These are phyloP conservation scores for Penicillium mononematosum DNA, from an alignment of 495 filamentous ascomycete species.

Conservation along the genomic window DNA sequence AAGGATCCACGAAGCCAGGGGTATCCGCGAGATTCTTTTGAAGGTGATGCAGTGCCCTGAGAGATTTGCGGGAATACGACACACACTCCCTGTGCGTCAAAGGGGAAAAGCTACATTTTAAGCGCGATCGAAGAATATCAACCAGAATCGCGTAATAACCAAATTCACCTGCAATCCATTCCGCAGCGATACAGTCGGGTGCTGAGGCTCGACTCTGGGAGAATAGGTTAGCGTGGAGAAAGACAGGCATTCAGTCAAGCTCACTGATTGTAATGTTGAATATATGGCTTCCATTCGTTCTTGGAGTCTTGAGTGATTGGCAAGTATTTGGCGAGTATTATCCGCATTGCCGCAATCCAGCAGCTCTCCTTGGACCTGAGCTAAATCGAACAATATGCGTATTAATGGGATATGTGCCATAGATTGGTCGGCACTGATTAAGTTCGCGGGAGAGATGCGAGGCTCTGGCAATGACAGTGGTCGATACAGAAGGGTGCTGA, in stretches of 20 bases:
- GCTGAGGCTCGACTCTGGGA: conserved; percentile 17
- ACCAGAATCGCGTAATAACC: conserved; percentile 33
- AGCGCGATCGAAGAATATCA: conserved; percentile 30
- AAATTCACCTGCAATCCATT: conserved; percentile 31
- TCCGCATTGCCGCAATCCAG: conserved; percentile 4
- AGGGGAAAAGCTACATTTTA: conserved; percentile 24
- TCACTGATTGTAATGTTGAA: conserved; percentile 22
- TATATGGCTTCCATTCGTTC: conserved; percentile 24
- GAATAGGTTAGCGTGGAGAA: neutral
- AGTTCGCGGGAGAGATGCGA: conserved; percentile 15
- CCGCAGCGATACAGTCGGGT: conserved; percentile 13
- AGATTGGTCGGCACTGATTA: conserved; percentile 13
- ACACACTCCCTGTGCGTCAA: conserved; percentile 29
- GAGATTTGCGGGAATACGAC: conserved; percentile 23
- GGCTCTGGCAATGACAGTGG: conserved; percentile 27
- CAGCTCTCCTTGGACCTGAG: conserved; percentile 28
- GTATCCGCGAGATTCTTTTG: conserved; percentile 19
- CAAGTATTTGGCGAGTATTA: conserved; percentile 13
- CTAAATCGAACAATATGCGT: conserved; percentile 25
- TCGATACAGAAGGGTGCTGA: conserved; percentile 29
- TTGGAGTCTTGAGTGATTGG: conserved; percentile 20
- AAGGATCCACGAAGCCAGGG: conserved; percentile 29
- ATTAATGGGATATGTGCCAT: conserved; percentile 23
- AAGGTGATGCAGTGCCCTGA: conserved; percentile 28
- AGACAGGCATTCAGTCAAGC: neutral